Conservation (phyloP, 2,329 filamentous ascomycete species). For the Claviceps pusilla region DNA sequence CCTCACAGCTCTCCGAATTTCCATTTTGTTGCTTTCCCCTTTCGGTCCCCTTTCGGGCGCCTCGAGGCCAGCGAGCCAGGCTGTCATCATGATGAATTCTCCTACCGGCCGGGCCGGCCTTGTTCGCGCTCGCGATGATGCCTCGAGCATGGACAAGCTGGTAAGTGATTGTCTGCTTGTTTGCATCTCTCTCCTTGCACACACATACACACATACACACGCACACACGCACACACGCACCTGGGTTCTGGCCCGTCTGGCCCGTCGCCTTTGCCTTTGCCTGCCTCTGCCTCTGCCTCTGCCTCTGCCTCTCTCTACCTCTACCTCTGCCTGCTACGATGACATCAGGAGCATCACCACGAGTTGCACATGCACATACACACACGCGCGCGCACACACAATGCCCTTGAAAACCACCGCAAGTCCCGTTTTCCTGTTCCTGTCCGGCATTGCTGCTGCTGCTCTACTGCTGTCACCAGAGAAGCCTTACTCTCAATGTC, state of each 20-base stretch:
- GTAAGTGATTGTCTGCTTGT: conserved; percentile 27
- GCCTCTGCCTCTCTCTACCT: neutral
- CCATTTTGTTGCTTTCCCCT: conserved; percentile 3
- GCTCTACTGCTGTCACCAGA: neutral
- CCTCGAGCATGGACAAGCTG: conserved; percentile 40
- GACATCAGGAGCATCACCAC: conserved; percentile 3
- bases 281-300: neutral
- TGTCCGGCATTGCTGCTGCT: neutral
- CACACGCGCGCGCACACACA: neutral
- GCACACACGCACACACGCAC: neutral
- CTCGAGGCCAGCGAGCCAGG: conserved; percentile 6
- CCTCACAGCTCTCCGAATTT: neutral
- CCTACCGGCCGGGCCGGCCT: conserved; percentile 41
- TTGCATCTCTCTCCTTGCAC: neutral
- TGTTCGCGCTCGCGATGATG: conserved; percentile 37
- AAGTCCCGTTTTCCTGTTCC: neutral
- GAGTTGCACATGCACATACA: conserved; percentile 3
- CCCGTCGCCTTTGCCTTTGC: neutral
- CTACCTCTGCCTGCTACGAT: neutral
- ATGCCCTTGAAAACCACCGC: neutral
- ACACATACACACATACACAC: too few species aligned
- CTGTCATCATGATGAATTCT: conserved; percentile 21
- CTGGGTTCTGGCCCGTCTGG: conserved; percentile 2
- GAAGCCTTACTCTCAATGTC: neutral
- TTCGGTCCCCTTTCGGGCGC: conserved; percentile 5